Evolutionary conservation across 2,329 filamentous ascomycete species (phyloP).

Genomic region (Dactylellina haptotyla): DNA sequence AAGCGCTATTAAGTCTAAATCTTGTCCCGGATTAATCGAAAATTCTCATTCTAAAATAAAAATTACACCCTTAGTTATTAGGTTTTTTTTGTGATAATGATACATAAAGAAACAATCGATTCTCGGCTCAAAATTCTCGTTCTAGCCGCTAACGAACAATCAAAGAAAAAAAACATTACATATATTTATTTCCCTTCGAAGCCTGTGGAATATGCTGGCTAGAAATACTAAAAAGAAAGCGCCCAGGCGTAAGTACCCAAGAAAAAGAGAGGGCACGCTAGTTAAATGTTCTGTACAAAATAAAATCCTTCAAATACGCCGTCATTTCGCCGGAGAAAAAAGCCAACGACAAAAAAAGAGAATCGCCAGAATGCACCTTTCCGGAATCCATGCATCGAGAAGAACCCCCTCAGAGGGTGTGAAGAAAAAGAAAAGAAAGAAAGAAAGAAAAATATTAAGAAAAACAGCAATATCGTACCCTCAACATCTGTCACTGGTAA

Average conservation of each 20-base stretch:
- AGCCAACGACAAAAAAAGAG: slow-evolving; percentile 4
- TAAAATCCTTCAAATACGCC: not conserved
- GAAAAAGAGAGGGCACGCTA: no score
- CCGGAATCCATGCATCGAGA: not conserved
- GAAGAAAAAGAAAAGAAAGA: slow-evolving; percentile 3
- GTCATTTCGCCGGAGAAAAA: slow-evolving; percentile 3
- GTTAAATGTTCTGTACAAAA: not conserved
- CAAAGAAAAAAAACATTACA: not conserved
- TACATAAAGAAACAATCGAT: no score
- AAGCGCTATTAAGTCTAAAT: not conserved
- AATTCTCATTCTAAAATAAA: not conserved
- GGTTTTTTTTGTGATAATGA: no score
- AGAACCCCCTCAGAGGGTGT: no score
- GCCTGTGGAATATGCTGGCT: not conserved
- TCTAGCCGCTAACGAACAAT: no score
- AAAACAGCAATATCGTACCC: not conserved
- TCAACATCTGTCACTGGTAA: not conserved
- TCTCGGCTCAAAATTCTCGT: no score
- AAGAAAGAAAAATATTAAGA: slow-evolving; percentile 20
- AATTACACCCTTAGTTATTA: no score
- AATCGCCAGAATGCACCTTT: slow-evolving; percentile 22
- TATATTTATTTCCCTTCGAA: no score
- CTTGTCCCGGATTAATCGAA: slow-evolving; percentile 33
- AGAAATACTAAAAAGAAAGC: not conserved
- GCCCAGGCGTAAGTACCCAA: no score